Evolutionary conservation across 345 rosid species (phyloP).

Genomic region (Diplotaxis tenuifolia): DNA sequence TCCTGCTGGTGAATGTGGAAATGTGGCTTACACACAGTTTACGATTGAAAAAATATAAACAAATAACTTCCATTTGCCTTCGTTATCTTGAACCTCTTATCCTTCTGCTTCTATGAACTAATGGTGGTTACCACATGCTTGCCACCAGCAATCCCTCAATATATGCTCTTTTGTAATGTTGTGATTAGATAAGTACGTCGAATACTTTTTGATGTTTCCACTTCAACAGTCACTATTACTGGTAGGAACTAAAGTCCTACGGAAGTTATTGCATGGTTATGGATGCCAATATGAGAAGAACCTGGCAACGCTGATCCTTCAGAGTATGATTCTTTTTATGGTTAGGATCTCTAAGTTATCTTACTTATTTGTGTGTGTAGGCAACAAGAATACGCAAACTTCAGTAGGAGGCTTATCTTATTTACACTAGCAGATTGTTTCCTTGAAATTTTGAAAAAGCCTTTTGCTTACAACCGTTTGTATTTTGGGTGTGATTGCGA

Average conservation of each 20-base stretch:
- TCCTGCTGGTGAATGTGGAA: not conserved
- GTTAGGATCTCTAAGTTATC: no score
- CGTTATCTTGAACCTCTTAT: conserved; percentile 15
- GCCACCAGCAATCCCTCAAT: not conserved
- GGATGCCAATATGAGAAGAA: not conserved
- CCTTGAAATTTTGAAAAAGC: no score
- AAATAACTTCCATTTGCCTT: not conserved
- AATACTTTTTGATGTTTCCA: not conserved
- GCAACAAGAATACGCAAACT: conserved; percentile 46
- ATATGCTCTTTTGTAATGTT: not conserved
- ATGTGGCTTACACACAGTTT: not conserved
- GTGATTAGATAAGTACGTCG: not conserved
- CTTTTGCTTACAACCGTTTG: not conserved
- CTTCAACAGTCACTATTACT: not conserved
- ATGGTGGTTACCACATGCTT: not conserved
- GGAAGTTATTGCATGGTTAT: not conserved
- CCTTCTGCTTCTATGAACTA: conserved; percentile 19
- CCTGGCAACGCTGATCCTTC: not conserved
- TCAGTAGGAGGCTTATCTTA: conserved; percentile 53
- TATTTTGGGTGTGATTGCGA: conserved; percentile 16
- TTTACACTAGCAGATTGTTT: no score
- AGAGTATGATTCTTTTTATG: not conserved
- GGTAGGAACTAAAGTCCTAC: not conserved
- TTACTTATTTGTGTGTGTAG: not conserved
- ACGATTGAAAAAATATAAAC: not conserved